Percentiles rank a stretch among this genome's conserved stretches.
These are phyloP conservation scores for Hibiscus trionum DNA, from an alignment of 345 rosid genomes.

Conservation along the genomic window DNA sequence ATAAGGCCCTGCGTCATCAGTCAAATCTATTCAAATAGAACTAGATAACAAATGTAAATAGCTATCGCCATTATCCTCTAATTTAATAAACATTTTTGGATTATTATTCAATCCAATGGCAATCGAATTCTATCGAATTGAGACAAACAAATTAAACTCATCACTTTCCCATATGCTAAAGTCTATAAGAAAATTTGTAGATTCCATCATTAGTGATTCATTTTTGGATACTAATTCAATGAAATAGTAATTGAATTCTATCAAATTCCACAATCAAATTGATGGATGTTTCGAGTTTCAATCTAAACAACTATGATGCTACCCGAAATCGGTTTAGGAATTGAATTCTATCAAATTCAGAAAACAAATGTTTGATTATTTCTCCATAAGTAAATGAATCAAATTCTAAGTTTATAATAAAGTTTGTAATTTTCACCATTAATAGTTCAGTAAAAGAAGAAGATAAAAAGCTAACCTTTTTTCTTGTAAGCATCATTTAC, in stretches of 20 bases:
- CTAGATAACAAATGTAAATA: not conserved
- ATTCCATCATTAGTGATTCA: not conserved
- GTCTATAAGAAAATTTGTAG: not conserved
- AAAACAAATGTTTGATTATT: not conserved
- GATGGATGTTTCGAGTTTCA: no score
- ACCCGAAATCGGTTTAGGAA: no score
- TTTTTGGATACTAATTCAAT: not conserved
- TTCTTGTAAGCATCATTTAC: slow-evolving; percentile 85
- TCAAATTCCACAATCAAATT: no score
- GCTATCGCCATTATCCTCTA: not conserved
- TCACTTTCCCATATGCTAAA: not conserved
- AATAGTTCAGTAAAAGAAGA: not conserved
- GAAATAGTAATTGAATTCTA: not conserved
- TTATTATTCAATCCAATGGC: not conserved
- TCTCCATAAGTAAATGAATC: not conserved
- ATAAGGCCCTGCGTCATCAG: slow-evolving; percentile 50
- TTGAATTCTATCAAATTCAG: not conserved
- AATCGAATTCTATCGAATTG: not conserved
- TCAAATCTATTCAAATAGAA: slow-evolving; percentile 1
- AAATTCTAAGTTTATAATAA: not conserved
- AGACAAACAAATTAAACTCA: not conserved
- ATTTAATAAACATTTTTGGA: not conserved
- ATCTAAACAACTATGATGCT: no score
- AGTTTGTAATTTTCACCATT: not conserved
- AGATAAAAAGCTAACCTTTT: slow-evolving; percentile 29